Base-by-base conservation (phyloP, 2,329 filamentous ascomycete genomes). In the Aspergillus uvarum region DNA sequence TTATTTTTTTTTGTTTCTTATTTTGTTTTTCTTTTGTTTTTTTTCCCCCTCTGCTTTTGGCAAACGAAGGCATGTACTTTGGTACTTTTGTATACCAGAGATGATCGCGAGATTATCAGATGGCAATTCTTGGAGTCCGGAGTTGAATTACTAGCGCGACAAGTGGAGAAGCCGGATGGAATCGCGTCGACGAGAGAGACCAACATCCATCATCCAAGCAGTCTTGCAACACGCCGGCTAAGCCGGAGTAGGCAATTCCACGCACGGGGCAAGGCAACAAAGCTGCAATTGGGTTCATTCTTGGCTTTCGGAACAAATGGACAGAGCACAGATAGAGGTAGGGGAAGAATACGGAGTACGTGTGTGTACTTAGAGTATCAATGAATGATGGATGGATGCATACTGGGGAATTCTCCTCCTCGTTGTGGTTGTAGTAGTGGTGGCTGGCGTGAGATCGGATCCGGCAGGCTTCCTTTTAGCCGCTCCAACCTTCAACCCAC, bases 361-460 rank as follows among this genome's bases (percentile, higher is more conserved):
- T 22, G 22, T 22, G 22, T 22, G 22, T 16, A 44, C n/a, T 8
- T 5, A 44, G 5, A n/a, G 14, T 19, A 16, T 44, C 16, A 6
- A 52, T 42, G 0, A 22, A 22, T 22, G 22, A 22, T 22, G 22
- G 22, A 22, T 22, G 22, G 7, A 29, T 10, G 26, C 26, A 29
- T 8, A 29, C 7, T 29, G 7, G 26, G 26, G 26, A 10, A 29
- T 29, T 29, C 7, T 29, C 26, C 26, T 61, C 55, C 53, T 42
- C 7, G 38, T 16, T n/a, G 24, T 26, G 59, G 52, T 47, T n/a
- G n/a, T n/a, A n/a, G n/a, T n/a, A n/a, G n/a, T n/a, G n/a, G n/a
- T n/a, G 31, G 58, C 31, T 48, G 59, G 56, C 58, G 60, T 63
- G 59, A 54, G 59, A 64, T 68, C 65, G 66, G 65, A 65, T 67